Conservation (phyloP, 768 basidiomycete genomes). For the Tephrocybe sp. region DNA sequence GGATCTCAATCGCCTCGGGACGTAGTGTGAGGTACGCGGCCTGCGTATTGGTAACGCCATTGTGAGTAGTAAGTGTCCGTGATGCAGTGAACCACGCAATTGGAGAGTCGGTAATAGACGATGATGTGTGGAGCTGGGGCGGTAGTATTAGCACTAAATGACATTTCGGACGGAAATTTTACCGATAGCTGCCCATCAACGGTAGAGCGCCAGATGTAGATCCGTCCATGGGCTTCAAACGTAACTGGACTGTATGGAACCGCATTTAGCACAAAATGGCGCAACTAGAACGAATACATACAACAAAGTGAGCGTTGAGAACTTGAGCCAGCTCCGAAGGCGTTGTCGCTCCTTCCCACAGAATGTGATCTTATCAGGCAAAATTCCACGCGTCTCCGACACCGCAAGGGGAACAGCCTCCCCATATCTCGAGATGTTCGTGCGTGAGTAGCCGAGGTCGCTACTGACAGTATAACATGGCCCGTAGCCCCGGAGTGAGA, state of each 20-base stretch:
- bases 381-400: conserved; percentile 18
- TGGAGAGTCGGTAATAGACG: conserved; percentile 8
- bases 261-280: not conserved
- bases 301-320: conserved; percentile 21
- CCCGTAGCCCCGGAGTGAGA: conserved; percentile 18
- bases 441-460: conserved; percentile 14
- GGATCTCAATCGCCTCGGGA: conserved; percentile 22
- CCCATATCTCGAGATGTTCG: conserved; percentile 16
- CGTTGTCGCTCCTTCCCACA: conserved; percentile 18
- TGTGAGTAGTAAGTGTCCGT: conserved; percentile 7
- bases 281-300: conserved; percentile 9
- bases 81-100: conserved; percentile 27
- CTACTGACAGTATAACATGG: conserved; percentile 18
- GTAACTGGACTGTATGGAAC: conserved; percentile 21
- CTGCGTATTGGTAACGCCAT: conserved; percentile 10
- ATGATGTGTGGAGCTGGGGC: conserved; percentile 3
- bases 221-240: conserved; percentile 19
- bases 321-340: conserved; percentile 23
- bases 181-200: conserved; percentile 22
- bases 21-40: conserved; percentile 22
- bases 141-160: not conserved
- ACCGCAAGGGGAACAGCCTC: conserved; percentile 18
- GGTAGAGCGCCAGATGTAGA: conserved; percentile 22
- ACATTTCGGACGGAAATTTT: not conserved
- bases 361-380: conserved; percentile 24